phyloP scores from a whole-genome alignment of 2,329 filamentous ascomycete species.

The Aspergillus aculeatus region DNA sequence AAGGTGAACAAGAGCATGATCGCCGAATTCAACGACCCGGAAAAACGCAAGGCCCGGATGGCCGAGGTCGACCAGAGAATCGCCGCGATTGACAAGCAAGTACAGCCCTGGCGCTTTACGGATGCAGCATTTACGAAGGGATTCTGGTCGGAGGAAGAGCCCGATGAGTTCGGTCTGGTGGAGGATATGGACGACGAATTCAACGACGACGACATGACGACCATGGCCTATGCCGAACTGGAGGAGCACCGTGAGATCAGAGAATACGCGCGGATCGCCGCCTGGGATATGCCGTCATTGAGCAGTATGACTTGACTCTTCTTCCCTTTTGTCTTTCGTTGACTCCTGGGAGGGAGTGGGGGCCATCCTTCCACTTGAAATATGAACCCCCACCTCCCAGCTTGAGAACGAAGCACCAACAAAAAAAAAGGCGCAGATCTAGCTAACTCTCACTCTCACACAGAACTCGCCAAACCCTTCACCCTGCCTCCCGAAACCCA shows the following conservation, averaged over 20 bases:
- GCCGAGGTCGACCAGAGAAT: slow-evolving; percentile 35
- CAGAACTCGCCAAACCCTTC: slow-evolving; percentile 83
- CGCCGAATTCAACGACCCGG: slow-evolving; percentile 38
- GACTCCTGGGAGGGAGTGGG: no score
- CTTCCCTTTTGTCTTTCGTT: slow-evolving; percentile 12
- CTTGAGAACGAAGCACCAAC: no score
- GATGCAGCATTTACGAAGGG: slow-evolving; percentile 23
- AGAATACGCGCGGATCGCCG: slow-evolving; percentile 80
- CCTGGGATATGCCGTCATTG: slow-evolving; percentile 94
- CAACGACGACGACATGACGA: slow-evolving; percentile 79
- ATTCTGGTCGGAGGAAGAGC: slow-evolving; percentile 47
- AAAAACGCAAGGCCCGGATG: slow-evolving; percentile 28
- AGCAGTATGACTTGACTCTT: slow-evolving; percentile 61
- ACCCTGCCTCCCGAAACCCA: slow-evolving; percentile 63
- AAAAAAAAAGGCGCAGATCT: not conserved
- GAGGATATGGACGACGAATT: slow-evolving; percentile 56
- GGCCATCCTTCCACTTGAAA: no score
- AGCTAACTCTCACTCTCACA: not conserved
- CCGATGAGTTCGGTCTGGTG: slow-evolving; percentile 44
- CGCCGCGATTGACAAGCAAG: slow-evolving; percentile 32
- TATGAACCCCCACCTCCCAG: no score
- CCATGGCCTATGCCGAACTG: slow-evolving; percentile 79
- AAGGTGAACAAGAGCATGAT: slow-evolving; percentile 36
- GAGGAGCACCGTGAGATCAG: slow-evolving; percentile 85
- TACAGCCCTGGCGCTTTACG: slow-evolving; percentile 23